Conservation (phyloP, 1,284 basidiomycete species). For the Ceratobasidium sp. region DNA sequence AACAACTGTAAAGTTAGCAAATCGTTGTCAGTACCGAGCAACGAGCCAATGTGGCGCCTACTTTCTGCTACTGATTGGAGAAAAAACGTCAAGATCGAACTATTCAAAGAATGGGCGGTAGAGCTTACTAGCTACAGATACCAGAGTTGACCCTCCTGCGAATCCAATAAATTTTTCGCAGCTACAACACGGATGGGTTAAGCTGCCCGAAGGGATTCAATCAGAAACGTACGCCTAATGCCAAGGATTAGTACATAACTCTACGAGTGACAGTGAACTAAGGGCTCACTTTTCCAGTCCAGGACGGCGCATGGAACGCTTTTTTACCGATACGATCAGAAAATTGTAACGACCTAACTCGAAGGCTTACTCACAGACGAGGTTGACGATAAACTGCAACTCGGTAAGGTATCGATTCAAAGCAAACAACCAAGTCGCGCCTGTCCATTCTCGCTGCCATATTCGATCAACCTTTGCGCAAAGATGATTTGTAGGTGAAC, state of each 20-base stretch:
- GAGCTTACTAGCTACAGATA: slow-evolving; percentile 33
- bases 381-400: slow-evolving; percentile 43
- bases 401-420: slow-evolving; percentile 40
- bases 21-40: neutral
- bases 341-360: no score
- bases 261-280: no score
- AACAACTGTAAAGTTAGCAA: neutral
- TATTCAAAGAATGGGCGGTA: neutral
- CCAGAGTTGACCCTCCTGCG: slow-evolving; percentile 21
- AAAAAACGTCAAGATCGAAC: neutral
- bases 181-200: neutral
- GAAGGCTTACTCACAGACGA: slow-evolving; percentile 27
- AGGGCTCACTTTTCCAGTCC: slow-evolving; percentile 19
- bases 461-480: slow-evolving; percentile 27
- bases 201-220: neutral
- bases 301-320: slow-evolving; percentile 41
- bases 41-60: neutral
- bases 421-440: slow-evolving; percentile 41
- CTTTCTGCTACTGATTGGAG: slow-evolving; percentile 32
- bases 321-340: neutral
- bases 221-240: slow-evolving; percentile 10
- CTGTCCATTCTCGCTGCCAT: slow-evolving; percentile 40
- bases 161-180: slow-evolving; percentile 29
- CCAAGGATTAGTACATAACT: neutral
- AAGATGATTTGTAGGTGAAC: neutral